Evolutionary conservation across 345 rosid species (phyloP).

Genomic region (Aquilaria malaccensis): DNA sequence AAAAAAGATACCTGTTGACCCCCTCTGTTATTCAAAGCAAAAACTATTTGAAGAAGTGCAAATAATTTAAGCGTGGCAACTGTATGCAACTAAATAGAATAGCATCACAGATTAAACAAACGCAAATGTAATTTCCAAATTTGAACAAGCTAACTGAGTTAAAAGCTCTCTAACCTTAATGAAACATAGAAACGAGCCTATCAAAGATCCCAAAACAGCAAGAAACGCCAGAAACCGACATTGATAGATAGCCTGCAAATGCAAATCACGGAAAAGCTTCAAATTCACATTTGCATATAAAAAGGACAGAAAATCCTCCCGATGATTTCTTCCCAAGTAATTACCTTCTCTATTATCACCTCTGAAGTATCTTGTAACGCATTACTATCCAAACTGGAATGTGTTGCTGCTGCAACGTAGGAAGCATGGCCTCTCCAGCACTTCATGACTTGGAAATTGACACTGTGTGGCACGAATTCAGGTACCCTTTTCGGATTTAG

Average conservation of each 20-base stretch:
- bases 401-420: constrained; percentile 16
- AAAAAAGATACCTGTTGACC: not conserved
- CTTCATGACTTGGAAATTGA: constrained; percentile 13
- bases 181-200: constrained; percentile 74
- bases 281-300: not conserved
- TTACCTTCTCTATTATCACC: constrained; percentile 63
- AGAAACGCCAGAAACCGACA: constrained; percentile 73
- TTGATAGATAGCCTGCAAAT: constrained; percentile 47
- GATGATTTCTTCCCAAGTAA: not conserved
- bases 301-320: not conserved
- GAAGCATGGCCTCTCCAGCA: constrained; percentile 12
- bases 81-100: not conserved
- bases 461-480: not conserved
- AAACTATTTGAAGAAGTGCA: not conserved
- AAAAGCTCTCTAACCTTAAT: constrained; percentile 39
- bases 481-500: constrained; percentile 8
- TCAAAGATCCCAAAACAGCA: constrained; percentile 65
- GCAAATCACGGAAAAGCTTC: not conserved
- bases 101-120: not conserved
- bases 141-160: not conserved
- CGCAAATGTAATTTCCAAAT: no score
- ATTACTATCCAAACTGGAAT: not conserved
- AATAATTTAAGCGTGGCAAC: not conserved
- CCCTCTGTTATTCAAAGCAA: not conserved
- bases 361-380: constrained; percentile 20